These are phyloP conservation scores for Xylariaceae sp. DNA, from an alignment of 2,329 filamentous ascomycete species.

Conservation along the genomic window DNA sequence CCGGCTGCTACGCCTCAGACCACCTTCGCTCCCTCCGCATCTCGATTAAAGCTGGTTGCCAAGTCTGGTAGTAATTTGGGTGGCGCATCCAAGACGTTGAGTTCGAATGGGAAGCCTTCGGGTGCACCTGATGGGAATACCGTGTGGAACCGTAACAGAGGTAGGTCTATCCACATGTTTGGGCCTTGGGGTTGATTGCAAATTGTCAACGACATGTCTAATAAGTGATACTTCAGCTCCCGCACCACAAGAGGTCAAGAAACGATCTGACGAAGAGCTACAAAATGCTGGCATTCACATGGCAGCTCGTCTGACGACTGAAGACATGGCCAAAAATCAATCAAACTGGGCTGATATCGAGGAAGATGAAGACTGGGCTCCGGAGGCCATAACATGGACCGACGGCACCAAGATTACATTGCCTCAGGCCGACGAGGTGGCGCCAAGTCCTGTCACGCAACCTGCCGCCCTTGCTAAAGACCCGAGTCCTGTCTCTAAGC, in stretches of 20 bases:
- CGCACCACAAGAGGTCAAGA: constrained; percentile 68
- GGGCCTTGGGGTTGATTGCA: constrained; percentile 22
- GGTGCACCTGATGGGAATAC: constrained; percentile 66
- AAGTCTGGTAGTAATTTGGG: constrained; percentile 64
- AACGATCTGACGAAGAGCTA: constrained; percentile 82
- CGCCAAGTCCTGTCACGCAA: constrained; percentile 21
- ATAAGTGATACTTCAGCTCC: constrained; percentile 41
- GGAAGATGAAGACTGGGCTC: constrained; percentile 83
- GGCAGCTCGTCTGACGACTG: constrained; percentile 71
- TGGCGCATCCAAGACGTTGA: constrained; percentile 42
- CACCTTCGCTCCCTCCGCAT: constrained; percentile 46
- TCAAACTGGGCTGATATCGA: constrained; percentile 89
- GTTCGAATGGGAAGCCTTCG: constrained; percentile 57
- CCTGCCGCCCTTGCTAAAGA: constrained; percentile 36
- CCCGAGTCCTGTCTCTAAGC: constrained; percentile 34
- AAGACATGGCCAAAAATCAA: constrained; percentile 64
- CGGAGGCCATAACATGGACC: constrained; percentile 81
- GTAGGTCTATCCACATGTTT: constrained; percentile 43
- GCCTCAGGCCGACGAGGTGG: constrained; percentile 55
- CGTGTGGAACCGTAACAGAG: constrained; percentile 88
- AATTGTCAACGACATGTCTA: constrained; percentile 2
- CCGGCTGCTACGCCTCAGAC: constrained; percentile 42
- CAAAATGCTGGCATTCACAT: constrained; percentile 85
- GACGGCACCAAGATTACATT: constrained; percentile 81
- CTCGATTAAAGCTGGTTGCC: constrained; percentile 69